Percentiles rank a stretch among this genome's conserved stretches.
These are phyloP conservation scores for Sarcocystis neurona DNA, from an alignment of 169 alveolate genomes.

Conservation along the genomic window DNA sequence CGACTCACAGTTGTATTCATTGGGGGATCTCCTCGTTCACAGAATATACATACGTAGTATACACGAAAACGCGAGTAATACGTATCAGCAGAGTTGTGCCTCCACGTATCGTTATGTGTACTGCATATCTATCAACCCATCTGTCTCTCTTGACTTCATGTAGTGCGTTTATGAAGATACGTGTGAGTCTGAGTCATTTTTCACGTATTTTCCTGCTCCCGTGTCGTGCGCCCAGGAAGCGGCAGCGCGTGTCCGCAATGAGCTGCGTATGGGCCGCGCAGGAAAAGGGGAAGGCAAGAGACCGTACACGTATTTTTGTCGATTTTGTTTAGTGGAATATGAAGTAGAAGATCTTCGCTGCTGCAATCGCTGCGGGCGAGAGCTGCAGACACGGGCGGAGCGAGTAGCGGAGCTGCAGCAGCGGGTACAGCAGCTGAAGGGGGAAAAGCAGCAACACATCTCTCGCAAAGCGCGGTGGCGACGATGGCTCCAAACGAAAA, in stretches of 20 bases:
- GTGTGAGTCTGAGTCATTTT: no score
- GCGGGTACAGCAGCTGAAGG: slow-evolving; percentile 79
- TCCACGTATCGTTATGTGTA: no score
- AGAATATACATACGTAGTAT: no score
- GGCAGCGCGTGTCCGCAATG: not conserved
- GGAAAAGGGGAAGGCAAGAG: slow-evolving; percentile 18
- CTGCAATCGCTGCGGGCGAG: slow-evolving; percentile 27
- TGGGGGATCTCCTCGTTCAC: no score
- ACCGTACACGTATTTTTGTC: slow-evolving; percentile 27
- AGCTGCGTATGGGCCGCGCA: not conserved
- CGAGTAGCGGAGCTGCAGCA: slow-evolving; percentile 1
- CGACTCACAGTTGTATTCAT: no score
- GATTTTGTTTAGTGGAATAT: slow-evolving; percentile 15
- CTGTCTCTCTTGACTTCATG: no score
- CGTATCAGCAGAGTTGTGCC: no score
- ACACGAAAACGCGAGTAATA: no score
- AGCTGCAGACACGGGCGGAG: not conserved
- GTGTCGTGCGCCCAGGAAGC: slow-evolving; percentile 18
- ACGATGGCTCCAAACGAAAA: slow-evolving; percentile 85
- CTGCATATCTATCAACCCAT: no score
- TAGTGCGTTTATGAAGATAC: no score
- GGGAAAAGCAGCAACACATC: slow-evolving; percentile 71
- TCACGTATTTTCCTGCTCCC: no score
- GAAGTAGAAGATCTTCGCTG: not conserved
- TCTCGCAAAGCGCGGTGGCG: slow-evolving; percentile 84